phyloP scores from a whole-genome alignment of 1,284 basidiomycete genomes.

The Tilletia indica region DNA sequence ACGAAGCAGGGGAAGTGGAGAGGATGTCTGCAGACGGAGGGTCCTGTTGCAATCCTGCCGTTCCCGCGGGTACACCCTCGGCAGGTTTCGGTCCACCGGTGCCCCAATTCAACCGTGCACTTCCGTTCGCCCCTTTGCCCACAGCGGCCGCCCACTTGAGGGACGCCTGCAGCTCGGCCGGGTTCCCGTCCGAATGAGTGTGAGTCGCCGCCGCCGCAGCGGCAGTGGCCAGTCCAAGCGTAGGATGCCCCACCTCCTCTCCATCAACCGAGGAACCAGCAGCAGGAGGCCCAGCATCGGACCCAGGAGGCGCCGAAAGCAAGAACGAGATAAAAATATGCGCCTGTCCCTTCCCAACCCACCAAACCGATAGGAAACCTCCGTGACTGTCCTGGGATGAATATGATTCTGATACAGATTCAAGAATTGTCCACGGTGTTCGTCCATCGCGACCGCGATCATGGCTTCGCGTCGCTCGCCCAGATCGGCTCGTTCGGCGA shows the following conservation, averaged over 20 bases:
- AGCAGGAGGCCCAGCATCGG: background rate
- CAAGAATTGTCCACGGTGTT: constrained; percentile 79
- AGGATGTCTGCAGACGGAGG: background rate
- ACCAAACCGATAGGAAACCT: constrained; percentile 86
- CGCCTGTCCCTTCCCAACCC: constrained; percentile 59
- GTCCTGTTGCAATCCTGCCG: background rate
- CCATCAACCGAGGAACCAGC: constrained; percentile 17
- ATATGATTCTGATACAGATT: constrained; percentile 76
- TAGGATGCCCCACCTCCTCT: background rate
- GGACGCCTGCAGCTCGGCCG: background rate
- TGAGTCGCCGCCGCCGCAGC: background rate
- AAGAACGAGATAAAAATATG: constrained; percentile 90
- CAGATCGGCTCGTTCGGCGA: constrained; percentile 93
- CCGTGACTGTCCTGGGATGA: constrained; percentile 88
- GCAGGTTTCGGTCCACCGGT: background rate
- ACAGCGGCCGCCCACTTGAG: background rate
- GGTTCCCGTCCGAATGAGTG: background rate
- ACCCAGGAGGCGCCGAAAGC: constrained; percentile 58
- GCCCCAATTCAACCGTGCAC: constrained; percentile 5
- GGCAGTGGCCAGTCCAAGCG: background rate
- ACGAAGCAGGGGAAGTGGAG: constrained; percentile 1
- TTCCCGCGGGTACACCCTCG: constrained; percentile 2
- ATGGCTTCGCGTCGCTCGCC: constrained; percentile 93
- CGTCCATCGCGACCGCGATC: constrained; percentile 88
- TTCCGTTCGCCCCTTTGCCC: background rate